phyloP scores from a whole-genome alignment of 1,284 basidiomycete genomes.

The Moniliella sp. region DNA sequence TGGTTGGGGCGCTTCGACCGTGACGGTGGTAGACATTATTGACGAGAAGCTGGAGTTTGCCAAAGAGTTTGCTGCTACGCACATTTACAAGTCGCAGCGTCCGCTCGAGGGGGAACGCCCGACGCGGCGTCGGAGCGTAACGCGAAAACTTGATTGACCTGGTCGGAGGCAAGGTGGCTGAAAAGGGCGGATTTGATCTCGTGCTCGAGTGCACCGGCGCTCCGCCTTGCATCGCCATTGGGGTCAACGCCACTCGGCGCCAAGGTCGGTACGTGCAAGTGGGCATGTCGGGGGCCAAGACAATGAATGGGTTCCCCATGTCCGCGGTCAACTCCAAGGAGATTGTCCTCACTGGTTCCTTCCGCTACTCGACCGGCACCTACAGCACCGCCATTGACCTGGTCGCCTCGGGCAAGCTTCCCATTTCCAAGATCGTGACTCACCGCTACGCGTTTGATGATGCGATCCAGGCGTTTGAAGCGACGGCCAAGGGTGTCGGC shows the following conservation, averaged over 20 bases:
- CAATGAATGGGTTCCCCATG: constrained; percentile 30
- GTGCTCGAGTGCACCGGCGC: constrained; percentile 44
- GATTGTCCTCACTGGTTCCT: constrained; percentile 58
- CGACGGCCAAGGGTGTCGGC: constrained; percentile 48
- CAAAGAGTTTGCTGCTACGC: constrained; percentile 63
- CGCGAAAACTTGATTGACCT: constrained; percentile 36
- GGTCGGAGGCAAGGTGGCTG: constrained; percentile 37
- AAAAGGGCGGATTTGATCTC: constrained; percentile 40
- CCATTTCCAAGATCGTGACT: constrained; percentile 45
- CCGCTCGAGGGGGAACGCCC: constrained; percentile 18
- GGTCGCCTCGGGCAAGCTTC: constrained; percentile 39
- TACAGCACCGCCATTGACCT: constrained; percentile 41
- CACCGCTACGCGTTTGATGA: constrained; percentile 37
- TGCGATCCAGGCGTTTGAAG: constrained; percentile 40
- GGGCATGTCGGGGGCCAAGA: constrained; percentile 18
- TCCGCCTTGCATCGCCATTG: constrained; percentile 28
- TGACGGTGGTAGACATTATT: constrained; percentile 48
- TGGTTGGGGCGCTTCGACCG: constrained; percentile 37
- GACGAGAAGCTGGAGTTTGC: constrained; percentile 65
- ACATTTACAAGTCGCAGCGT: constrained; percentile 47
- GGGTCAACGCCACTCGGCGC: constrained; percentile 11
- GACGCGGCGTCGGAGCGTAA: constrained; percentile 38
- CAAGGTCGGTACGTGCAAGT: constrained; percentile 22
- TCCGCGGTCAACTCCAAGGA: constrained; percentile 43
- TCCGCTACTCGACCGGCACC: constrained; percentile 64